Evolutionary conservation across 805 yeast species (phyloP), one percentile per base, ranked within the genome.

Genomic region (Starmera amethionina): DNA sequence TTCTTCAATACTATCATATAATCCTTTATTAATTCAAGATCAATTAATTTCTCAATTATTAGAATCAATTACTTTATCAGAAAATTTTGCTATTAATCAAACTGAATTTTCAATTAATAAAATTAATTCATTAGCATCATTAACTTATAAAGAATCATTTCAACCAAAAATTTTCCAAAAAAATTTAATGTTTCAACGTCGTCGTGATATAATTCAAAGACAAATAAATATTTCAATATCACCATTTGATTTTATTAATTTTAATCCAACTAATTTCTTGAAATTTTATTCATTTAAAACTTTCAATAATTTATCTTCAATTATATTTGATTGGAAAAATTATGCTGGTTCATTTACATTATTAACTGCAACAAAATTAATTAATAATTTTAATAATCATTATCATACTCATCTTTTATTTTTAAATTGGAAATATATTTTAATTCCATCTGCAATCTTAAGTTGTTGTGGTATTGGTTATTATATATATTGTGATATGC

Each of bases 181-280:
- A 9, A 79, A 77, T 27, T 71, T 82, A 32, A 93, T 93, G 97
- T 90, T 88, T 52, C 75, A 87, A 2, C 77, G 87, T 48, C 70
- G 71, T 42, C 73, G 70, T 32, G 96, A 93, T 51, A 58, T 70
- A 5, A 60, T 79, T 30, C 67, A 73, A 30, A 74, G 80, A 46
- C 68, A 72, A 32, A 65, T 89, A 25, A 68, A 74, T 37, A 75
- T 75, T 22, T 70, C 74, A 16, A 68, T 90, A 19, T 75, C 81
- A 11, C 33, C 84, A 5, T 40, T 67, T n/a, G 97, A 93, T 61
- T 79, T 88, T 49, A 67, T 89, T 53, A 95, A 89, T 48, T 67
- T 89, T 53, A 95, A 89, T 48, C 85, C 95, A 5, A 22, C 27
- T 22, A 22, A 22, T 22, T 22, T 22, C 3, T 22, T 22, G 6